These are phyloP conservation scores for Coemansia sp. DNA, from an alignment of 192 early-diverging fungal species.

Conservation along the genomic window DNA sequence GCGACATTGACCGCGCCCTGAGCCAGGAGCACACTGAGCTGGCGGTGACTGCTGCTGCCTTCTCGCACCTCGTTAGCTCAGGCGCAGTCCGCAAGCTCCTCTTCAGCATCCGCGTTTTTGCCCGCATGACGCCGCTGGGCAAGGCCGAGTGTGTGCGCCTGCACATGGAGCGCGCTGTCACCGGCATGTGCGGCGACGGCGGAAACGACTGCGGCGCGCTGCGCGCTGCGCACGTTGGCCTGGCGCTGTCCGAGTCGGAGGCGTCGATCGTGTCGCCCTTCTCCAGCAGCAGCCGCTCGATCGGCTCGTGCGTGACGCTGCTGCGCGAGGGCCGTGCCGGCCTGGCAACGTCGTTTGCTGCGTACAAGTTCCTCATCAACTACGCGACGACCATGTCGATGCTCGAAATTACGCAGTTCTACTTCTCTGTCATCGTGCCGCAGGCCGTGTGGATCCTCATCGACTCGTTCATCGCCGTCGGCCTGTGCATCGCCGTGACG, in stretches of 20 bases:
- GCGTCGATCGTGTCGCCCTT: constrained; percentile 85
- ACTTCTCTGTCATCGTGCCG: constrained; percentile 63
- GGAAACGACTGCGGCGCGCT: constrained; percentile 85
- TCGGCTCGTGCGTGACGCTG: constrained; percentile 72
- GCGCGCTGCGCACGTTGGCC: constrained; percentile 77
- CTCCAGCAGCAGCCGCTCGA: constrained; percentile 62
- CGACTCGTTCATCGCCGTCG: constrained; percentile 67
- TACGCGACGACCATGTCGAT: constrained; percentile 72
- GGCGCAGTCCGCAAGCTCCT: constrained; percentile 57
- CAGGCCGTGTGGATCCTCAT: constrained; percentile 71
- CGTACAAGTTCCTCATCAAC: constrained; percentile 66
- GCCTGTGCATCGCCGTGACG: constrained; percentile 63
- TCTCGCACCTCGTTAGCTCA: constrained; percentile 59
- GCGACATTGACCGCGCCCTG: constrained; percentile 16
- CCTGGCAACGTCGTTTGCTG: constrained; percentile 70
- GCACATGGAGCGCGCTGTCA: constrained; percentile 75
- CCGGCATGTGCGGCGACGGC: constrained; percentile 87
- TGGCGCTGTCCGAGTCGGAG: constrained; percentile 80
- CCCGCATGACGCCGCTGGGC: constrained; percentile 76
- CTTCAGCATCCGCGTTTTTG: constrained; percentile 74
- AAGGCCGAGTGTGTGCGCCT: constrained; percentile 73
- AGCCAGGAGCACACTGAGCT: constrained; percentile 55
- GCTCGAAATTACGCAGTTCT: constrained; percentile 64
- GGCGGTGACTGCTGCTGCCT: constrained; percentile 72
- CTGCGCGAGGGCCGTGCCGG: constrained; percentile 70